Conservation (phyloP, 2,329 filamentous ascomycete genomes). For the Hymenoscyphus salicellus region DNA sequence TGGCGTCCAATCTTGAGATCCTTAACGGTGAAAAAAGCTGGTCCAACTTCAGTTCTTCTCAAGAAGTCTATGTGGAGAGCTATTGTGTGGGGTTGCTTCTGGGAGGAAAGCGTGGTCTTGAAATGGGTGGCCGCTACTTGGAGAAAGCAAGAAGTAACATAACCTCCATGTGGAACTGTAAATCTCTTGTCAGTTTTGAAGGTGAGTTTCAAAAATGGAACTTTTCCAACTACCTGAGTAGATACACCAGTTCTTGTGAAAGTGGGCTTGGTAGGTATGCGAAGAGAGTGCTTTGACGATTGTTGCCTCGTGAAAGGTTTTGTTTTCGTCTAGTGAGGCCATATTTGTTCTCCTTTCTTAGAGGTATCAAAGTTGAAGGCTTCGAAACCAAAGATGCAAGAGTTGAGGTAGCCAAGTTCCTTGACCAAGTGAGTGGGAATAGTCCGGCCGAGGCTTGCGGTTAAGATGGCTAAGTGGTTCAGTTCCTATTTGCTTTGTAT, state of each 20-base stretch:
- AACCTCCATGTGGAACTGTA: conserved; percentile 68
- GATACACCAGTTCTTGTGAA: conserved; percentile 62
- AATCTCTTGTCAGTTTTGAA: neutral
- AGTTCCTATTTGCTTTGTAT: neutral
- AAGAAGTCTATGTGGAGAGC: conserved; percentile 65
- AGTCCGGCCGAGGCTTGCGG: neutral
- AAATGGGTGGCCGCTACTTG: conserved; percentile 59
- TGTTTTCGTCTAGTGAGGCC: neutral
- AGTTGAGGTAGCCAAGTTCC: neutral
- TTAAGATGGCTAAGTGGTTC: neutral
- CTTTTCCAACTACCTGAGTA: conserved; percentile 50
- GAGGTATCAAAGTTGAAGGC: neutral
- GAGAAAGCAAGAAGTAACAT: conserved; percentile 62
- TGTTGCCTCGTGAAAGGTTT: conserved; percentile 46
- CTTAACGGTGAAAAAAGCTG: conserved; percentile 54
- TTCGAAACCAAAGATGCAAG: neutral
- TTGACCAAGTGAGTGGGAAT: neutral
- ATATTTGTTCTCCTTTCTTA: neutral
- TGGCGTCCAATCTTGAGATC: conserved; percentile 64
- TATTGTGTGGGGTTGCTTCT: conserved; percentile 61
- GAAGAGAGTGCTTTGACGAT: conserved; percentile 47
- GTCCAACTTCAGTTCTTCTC: conserved; percentile 58
- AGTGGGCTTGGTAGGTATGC: conserved; percentile 56
- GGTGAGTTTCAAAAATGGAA: conserved; percentile 6
- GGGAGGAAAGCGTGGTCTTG: conserved; percentile 52